These are phyloP conservation scores for Fragilariopsis cylindrus DNA, from an alignment of 108 stramenopile species.

Conservation along the genomic window DNA sequence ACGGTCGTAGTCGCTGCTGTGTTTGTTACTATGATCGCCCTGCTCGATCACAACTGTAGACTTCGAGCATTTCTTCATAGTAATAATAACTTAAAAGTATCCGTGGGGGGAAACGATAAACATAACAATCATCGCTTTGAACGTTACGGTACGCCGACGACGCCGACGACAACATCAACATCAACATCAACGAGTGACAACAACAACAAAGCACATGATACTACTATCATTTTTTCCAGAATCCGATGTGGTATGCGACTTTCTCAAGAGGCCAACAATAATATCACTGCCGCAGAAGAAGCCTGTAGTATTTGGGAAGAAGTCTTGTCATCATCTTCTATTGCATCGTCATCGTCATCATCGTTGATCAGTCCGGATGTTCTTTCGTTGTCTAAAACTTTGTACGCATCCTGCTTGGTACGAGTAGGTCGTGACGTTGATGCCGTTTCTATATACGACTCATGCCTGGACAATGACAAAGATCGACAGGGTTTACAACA, in stretches of 20 bases:
- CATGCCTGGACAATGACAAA: constrained; percentile 14
- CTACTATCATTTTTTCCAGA: background rate
- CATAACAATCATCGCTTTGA: too few relatives aligned
- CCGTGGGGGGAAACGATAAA: too few relatives aligned
- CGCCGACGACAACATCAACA: too few relatives aligned
- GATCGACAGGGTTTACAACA: background rate
- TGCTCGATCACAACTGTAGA: background rate
- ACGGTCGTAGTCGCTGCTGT: too few relatives aligned
- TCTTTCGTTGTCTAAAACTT: constrained; percentile 27
- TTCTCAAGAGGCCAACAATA: constrained; percentile 17
- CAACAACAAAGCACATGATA: background rate
- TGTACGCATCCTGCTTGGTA: constrained; percentile 61
- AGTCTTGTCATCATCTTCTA: background rate
- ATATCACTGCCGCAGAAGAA: constrained; percentile 43
- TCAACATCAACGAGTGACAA: too few relatives aligned
- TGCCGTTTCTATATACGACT: constrained; percentile 45
- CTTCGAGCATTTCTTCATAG: background rate
- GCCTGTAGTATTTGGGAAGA: constrained; percentile 37
- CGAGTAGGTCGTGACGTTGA: constrained; percentile 59
- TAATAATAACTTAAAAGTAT: too few relatives aligned
- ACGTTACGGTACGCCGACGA: too few relatives aligned
- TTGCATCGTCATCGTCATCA: background rate
- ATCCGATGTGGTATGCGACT: constrained; percentile 33
- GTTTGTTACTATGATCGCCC: too few relatives aligned
- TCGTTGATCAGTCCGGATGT: background rate